phyloP scores from a whole-genome alignment of 208 protist species.

The Crithidia expoeki region DNA sequence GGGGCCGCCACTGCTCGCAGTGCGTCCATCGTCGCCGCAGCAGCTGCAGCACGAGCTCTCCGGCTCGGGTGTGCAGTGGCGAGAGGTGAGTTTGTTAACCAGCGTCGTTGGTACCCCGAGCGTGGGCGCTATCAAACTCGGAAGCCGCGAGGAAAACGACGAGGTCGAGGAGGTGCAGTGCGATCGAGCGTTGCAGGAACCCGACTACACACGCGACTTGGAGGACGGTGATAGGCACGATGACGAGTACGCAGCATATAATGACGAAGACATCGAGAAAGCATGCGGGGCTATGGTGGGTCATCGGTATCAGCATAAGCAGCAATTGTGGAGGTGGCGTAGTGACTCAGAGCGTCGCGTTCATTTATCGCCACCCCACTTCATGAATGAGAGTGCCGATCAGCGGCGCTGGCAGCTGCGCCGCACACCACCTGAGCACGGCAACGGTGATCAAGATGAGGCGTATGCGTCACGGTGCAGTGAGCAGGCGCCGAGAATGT shows the following conservation, averaged over 20 bases:
- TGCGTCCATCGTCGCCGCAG: neutral
- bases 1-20: slow-evolving; percentile 1
- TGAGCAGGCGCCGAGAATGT: neutral
- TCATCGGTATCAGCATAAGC: no score
- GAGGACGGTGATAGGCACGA: no score
- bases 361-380: no score
- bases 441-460: neutral
- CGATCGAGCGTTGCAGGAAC: no score
- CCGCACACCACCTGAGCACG: neutral
- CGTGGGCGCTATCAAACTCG: neutral
- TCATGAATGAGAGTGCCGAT: no score
- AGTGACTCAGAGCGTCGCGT: no score
- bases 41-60: slow-evolving; percentile 4
- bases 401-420: no score
- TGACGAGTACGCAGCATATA: slow-evolving; percentile 15
- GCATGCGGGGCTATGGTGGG: no score
- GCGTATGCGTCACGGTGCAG: neutral
- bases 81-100: slow-evolving; percentile 19
- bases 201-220: no score
- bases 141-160: neutral
- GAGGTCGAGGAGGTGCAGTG: no score
- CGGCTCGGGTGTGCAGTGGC: slow-evolving; percentile 14
- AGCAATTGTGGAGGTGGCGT: no score
- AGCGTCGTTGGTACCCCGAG: slow-evolving; percentile 8
- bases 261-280: neutral